Conservation (phyloP, 1,284 basidiomycete species). For the Heterobasidion parviporum region DNA sequence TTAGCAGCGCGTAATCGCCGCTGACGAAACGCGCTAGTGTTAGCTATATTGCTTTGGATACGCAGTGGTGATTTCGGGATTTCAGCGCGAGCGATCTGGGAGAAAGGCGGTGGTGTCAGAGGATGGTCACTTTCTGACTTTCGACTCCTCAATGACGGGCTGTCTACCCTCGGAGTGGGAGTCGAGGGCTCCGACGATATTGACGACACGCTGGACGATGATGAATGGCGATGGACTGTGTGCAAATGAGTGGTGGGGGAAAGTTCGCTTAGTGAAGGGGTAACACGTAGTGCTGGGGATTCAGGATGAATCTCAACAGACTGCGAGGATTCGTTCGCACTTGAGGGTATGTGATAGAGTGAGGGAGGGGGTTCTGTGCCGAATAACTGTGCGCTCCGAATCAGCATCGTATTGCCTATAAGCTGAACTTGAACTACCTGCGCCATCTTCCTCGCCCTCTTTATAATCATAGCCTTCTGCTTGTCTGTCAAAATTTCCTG, state of each 20-base stretch:
- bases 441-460: constrained; percentile 38
- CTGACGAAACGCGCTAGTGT: constrained; percentile 25
- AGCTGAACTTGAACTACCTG: constrained; percentile 23
- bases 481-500: constrained; percentile 19
- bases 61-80: neutral
- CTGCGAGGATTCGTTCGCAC: constrained; percentile 8
- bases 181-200: constrained; percentile 12
- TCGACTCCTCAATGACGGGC: neutral
- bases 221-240: constrained; percentile 3
- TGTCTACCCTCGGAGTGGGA: constrained; percentile 1
- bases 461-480: constrained; percentile 30
- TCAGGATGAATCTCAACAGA: constrained; percentile 2
- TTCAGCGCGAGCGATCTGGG: neutral
- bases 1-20: constrained; percentile 44
- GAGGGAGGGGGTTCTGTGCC: constrained; percentile 34
- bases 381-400: constrained; percentile 27
- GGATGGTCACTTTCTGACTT: constrained; percentile 1
- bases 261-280: constrained; percentile 16
- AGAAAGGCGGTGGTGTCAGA: neutral
- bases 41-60: neutral
- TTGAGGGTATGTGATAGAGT: constrained; percentile 22
- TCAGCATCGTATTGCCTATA: neutral
- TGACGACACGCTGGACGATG: constrained; percentile 11
- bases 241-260: neutral
- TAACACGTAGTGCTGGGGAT: constrained; percentile 15